A percentile compares a stretch with the other conserved stretches of the same genome.
Evolutionary conservation across 2,329 filamentous ascomycete genomes (phyloP).

Genomic region (Aspergillus floridensis): DNA sequence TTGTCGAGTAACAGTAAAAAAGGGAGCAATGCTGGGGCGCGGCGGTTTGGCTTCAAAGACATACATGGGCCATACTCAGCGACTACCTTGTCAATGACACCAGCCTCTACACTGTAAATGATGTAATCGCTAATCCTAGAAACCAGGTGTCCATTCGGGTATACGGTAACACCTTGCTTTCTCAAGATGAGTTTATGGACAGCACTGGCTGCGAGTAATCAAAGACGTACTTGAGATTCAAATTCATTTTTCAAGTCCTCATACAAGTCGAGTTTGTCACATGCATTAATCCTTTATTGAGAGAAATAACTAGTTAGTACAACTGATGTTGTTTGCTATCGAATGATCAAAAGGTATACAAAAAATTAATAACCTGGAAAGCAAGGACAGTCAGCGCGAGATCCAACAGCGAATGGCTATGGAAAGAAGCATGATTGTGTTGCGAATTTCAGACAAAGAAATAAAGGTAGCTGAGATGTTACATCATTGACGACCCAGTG

Average conservation of each 20-base stretch:
- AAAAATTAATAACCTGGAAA: neutral
- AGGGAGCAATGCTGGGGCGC: slow-evolving; percentile 1
- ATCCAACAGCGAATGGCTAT: neutral
- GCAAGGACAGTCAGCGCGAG: neutral
- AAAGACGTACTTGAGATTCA: slow-evolving; percentile 72
- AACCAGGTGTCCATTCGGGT: slow-evolving; percentile 91
- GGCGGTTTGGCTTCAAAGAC: slow-evolving; percentile 31
- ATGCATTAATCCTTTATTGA: slow-evolving; percentile 77
- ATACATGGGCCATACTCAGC: slow-evolving; percentile 89
- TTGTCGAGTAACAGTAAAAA: neutral
- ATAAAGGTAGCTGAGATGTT: slow-evolving; percentile 97
- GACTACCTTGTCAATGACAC: slow-evolving; percentile 82
- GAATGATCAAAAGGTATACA: neutral
- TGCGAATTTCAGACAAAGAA: slow-evolving; percentile 71
- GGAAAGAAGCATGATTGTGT: slow-evolving; percentile 3
- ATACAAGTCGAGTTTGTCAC: slow-evolving; percentile 87
- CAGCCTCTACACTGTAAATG: slow-evolving; percentile 97
- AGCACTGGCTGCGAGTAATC: slow-evolving; percentile 33
- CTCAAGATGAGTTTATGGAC: slow-evolving; percentile 40
- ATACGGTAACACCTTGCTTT: slow-evolving; percentile 82
- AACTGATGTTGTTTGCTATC: slow-evolving; percentile 4
- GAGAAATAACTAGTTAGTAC: slow-evolving; percentile 32
- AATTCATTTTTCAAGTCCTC: slow-evolving; percentile 79
- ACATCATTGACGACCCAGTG: slow-evolving; percentile 88
- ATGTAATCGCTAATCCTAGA: slow-evolving; percentile 97